These are phyloP conservation scores for Tillandsia leiboldiana DNA, from an alignment of 176 grass and related monocot species.

Conservation along the genomic window DNA sequence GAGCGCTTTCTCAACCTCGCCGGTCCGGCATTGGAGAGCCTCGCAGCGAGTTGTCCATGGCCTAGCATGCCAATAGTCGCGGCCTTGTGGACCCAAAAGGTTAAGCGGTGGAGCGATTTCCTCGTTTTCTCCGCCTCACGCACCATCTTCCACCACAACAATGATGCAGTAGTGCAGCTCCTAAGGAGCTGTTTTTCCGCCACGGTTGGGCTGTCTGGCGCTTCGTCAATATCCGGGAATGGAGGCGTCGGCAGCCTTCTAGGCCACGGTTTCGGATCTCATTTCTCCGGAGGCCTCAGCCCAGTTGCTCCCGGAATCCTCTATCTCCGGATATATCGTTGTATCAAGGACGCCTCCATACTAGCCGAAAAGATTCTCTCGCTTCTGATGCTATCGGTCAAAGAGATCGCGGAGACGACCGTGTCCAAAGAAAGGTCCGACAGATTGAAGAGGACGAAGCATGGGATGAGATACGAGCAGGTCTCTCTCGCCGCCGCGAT, in stretches of 20 bases:
- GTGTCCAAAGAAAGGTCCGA: slow-evolving; percentile 33
- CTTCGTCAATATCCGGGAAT: slow-evolving; percentile 41
- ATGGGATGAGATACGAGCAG: slow-evolving; percentile 48
- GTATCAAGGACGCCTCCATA: slow-evolving; percentile 84
- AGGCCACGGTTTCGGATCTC: slow-evolving; percentile 83
- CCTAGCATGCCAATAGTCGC: slow-evolving; percentile 98
- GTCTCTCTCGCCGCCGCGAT: slow-evolving; percentile 64
- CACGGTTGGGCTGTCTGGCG: slow-evolving; percentile 46
- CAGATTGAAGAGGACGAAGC: slow-evolving; percentile 60
- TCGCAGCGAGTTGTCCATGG: slow-evolving; percentile 94
- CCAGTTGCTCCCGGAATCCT: slow-evolving; percentile 93
- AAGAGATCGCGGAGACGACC: slow-evolving; percentile 61
- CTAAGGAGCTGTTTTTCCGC: slow-evolving; percentile 76
- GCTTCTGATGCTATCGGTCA: slow-evolving; percentile 73
- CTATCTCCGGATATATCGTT: slow-evolving; percentile 74
- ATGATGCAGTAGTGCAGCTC: slow-evolving; percentile 67
- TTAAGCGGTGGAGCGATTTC: slow-evolving; percentile 91
- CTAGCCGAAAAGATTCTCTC: slow-evolving; percentile 67
- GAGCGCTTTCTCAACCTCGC: slow-evolving; percentile 93
- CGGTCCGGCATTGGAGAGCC: slow-evolving; percentile 87
- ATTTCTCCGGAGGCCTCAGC: slow-evolving; percentile 76
- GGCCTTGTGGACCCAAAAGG: slow-evolving; percentile 89
- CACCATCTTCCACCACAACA: slow-evolving; percentile 95
- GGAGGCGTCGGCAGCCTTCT: slow-evolving; percentile 78
- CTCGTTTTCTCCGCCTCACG: slow-evolving; percentile 86